These are phyloP conservation scores for Nakazawaea molendinolei DNA, from an alignment of 805 yeast species.

Conservation along the genomic window DNA sequence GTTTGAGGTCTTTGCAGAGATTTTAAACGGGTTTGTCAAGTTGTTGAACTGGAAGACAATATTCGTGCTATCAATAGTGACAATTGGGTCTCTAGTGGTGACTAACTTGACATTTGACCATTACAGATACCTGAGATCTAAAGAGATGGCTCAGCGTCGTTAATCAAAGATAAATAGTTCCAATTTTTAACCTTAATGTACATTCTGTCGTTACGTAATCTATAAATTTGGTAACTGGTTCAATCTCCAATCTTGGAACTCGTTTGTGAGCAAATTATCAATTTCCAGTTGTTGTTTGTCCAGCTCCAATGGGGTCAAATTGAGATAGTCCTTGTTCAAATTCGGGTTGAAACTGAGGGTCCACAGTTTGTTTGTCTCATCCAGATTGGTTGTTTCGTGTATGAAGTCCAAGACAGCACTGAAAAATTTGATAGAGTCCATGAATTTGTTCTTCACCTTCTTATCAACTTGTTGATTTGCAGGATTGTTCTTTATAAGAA, in stretches of 20 bases:
- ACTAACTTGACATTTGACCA: slow-evolving; percentile 45
- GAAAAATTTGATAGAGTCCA: slow-evolving; percentile 78
- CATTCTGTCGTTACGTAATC: no score
- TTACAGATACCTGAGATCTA: slow-evolving; percentile 14
- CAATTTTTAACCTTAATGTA: no score
- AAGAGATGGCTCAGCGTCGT: no score
- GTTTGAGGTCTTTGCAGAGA: slow-evolving; percentile 80
- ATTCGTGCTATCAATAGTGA: slow-evolving; percentile 35
- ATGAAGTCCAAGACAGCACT: slow-evolving; percentile 84
- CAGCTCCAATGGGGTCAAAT: slow-evolving; percentile 39
- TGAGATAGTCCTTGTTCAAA: slow-evolving; percentile 40
- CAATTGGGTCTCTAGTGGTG: slow-evolving; percentile 45
- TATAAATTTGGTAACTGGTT: slow-evolving; percentile 6
- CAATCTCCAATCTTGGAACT: slow-evolving; percentile 51
- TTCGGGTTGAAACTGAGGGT: slow-evolving; percentile 48
- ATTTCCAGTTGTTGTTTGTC: slow-evolving; percentile 25
- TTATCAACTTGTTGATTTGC: slow-evolving; percentile 27
- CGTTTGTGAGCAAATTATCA: slow-evolving; percentile 39
- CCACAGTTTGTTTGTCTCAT: slow-evolving; percentile 43
- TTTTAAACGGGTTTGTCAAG: slow-evolving; percentile 66
- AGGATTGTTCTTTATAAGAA: slow-evolving; percentile 49
- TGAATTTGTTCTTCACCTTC: slow-evolving; percentile 54
- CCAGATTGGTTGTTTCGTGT: slow-evolving; percentile 39
- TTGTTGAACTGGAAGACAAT: slow-evolving; percentile 69
- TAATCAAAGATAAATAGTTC: no score